Base-by-base conservation (phyloP, 2,329 filamentous ascomycete genomes). In the Phaeosphaeriaceae sp. region DNA sequence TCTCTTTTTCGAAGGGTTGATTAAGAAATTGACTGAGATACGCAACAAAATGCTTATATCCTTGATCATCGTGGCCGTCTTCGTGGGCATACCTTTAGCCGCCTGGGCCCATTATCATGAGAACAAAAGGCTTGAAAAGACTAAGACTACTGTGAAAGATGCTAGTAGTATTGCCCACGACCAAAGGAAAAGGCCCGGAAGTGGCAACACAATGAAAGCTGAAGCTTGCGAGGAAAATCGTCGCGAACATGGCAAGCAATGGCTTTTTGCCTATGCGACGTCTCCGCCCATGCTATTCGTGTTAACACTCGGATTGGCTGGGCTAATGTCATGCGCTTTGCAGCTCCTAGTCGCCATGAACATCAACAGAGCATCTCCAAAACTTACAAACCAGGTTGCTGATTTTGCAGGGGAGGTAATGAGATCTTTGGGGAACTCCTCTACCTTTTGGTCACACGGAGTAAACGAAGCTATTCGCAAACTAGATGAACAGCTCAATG, bases 341-440 rank as follows among this genome's bases (percentile, higher is more conserved):
- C 92, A 96, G 76, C 88, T 83, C 58, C 81, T 93, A 46, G 78
- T 97, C 13, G 82, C 96, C 46, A 83, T 79, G 54, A 78, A 83
- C 1, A 82, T 97, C 44, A 79, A 92, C 70, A 83, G 87, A 66
- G 83, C 93, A 66, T 86, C 92, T 0, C 92, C 92, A 0, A 86
- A 81, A 15, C 81, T 97, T 20, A 84, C 88, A 9, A 76, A 82
- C 17, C 80, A 96, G 72, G 88, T 96, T 12, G 87, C 88, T 51
- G 81, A 84, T 42, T 96, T 96, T 71, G 88, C 91, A 13, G 87
- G 86, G 53, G 83, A 90, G 51, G 89, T 96, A 9, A 87, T 95
- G 37, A 68, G 68, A n/a, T 83, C 84, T 28, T 81, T 96, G 32
- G 83, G 88, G 64, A 84, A 86, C 51, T 87, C 89, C 6, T 95